Base-by-base conservation (phyloP, 2,329 filamentous ascomycete genomes). In the Akanthomyces lecanii region DNA sequence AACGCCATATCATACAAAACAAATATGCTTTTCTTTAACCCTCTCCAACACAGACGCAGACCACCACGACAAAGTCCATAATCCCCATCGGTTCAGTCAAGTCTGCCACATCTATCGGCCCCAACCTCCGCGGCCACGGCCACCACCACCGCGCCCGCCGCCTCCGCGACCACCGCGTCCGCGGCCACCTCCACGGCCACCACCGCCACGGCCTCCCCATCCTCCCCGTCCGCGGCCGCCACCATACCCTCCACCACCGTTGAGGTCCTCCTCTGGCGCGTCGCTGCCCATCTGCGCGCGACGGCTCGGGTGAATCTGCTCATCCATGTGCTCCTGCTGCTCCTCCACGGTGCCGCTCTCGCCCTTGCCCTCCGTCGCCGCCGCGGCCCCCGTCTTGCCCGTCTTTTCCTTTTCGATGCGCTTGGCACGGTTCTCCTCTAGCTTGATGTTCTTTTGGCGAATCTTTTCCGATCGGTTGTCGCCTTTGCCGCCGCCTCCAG, bases 401-500 rank as follows among this genome's bases (percentile, higher is more conserved):
- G 69, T 72, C 72, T 77, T 79, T 73, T 82, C 78, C 63, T 78
- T 77, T 68, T 79, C 75, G 38, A 81, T 78, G 42, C 82, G 75
- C 67, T 81, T 77, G 52, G 75, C 71, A 48, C 83, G 78, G 75
- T 85, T 81, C 71, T 90, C 91, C 68, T 91, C 85, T 56, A 97
- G 82, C 78, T 93, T 94, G 70, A 84, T 81, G 78, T 98, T 97
- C 84, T 97, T 97, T 63, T 83, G 83, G 70, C 85, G 82, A 74
- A 98, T 91, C 79, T 93, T 95, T 63, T 88, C 83, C 72, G 84
- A 86, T 66, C 94, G 83, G 63, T 82, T 78, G 67, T 87, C 82
- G 52, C 86, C 91, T 74, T 92, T 96, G 65, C 88, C 89, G 65
- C 94, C 94, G 47, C 93, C 93, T 58, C 93, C 93, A 64, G 90